These are phyloP conservation scores for Colletotrichum tropicicola DNA, from an alignment of 2,329 filamentous ascomycete species.

Conservation along the genomic window DNA sequence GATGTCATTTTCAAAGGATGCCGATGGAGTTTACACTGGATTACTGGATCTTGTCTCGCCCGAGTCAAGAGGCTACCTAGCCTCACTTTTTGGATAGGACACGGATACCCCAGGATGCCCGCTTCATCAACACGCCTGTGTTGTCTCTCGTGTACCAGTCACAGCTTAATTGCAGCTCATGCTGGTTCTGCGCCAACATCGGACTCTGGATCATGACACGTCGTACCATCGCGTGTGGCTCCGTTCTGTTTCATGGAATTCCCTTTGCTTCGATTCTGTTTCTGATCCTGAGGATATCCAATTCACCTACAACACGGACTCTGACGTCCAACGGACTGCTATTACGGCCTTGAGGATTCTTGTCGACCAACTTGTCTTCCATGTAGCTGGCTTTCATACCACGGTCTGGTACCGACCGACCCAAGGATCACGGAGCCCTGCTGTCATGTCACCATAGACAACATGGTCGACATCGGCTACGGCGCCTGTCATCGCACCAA, in stretches of 20 bases:
- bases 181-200: background rate
- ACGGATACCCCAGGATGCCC: background rate
- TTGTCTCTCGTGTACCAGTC: background rate
- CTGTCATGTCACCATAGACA: too few species aligned
- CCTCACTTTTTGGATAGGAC: slow-evolving; percentile 20
- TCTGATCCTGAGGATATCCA: background rate
- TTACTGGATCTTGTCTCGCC: slow-evolving; percentile 13
- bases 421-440: too few species aligned
- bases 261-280: slow-evolving; percentile 14
- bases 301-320: background rate
- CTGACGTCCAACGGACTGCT: background rate
- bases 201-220: background rate
- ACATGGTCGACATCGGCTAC: too few species aligned
- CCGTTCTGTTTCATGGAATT: slow-evolving; percentile 26
- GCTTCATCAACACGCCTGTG: background rate
- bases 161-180: slow-evolving; percentile 10
- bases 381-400: background rate
- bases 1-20: background rate
- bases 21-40: background rate
- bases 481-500: too few species aligned
- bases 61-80: slow-evolving; percentile 13
- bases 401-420: too few species aligned
- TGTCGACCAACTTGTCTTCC: background rate
- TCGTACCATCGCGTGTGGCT: background rate
- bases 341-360: background rate